These are phyloP conservation scores for Penicillium macrosclerotiorum DNA, from an alignment of 495 filamentous ascomycete species.

Conservation along the genomic window DNA sequence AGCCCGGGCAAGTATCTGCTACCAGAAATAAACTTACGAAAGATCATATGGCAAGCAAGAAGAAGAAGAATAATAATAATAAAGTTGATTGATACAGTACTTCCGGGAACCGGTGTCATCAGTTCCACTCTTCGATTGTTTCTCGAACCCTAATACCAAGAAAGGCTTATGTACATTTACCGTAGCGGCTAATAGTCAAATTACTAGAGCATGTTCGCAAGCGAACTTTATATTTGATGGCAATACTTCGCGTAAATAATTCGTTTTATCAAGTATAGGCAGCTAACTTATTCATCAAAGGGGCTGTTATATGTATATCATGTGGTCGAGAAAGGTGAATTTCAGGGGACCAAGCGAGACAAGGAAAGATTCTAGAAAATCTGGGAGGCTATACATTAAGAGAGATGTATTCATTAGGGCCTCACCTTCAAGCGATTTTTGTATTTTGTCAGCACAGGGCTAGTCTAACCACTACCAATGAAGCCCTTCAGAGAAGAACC, in stretches of 20 bases:
- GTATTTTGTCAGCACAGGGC: neutral
- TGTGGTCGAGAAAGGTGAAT: neutral
- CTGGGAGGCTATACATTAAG: neutral
- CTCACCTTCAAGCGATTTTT: neutral
- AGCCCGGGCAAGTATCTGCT: too few species aligned
- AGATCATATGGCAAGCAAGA: too few species aligned
- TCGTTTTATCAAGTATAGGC: neutral
- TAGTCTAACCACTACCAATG: too few species aligned
- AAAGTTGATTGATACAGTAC: too few species aligned
- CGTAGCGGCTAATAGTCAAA: neutral
- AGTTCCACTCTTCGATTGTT: constrained; percentile 1
- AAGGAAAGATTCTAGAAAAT: neutral
- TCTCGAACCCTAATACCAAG: neutral
- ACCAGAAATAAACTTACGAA: too few species aligned
- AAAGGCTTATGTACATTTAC: neutral
- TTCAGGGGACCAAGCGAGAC: neutral
- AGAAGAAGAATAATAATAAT: too few species aligned
- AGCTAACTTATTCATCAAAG: neutral
- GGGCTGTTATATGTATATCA: neutral
- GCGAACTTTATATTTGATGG: neutral
- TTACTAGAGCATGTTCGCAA: neutral
- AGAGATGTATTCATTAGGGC: neutral
- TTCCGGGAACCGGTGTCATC: neutral
- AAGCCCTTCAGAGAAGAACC: too few species aligned
- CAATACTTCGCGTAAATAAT: neutral